Base-by-base conservation (phyloP, 2,329 filamentous ascomycete genomes). In the Talaromyces amestolkiae region DNA sequence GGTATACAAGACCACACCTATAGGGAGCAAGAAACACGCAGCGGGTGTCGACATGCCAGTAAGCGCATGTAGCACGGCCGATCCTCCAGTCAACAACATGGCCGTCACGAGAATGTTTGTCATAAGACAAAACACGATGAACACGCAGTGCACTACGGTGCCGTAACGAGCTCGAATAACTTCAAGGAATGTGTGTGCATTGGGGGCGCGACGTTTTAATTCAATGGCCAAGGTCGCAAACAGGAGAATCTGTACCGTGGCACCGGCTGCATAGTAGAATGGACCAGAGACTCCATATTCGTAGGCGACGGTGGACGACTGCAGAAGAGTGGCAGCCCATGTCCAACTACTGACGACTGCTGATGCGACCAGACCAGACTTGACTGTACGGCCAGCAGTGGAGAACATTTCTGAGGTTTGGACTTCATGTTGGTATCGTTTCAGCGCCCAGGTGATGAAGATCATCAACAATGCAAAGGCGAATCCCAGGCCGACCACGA, bases 261-360 rank as follows among this genome's bases (percentile, higher is more conserved):
- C 92, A n/a, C 86, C 87, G 0, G 85, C 84, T 45, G 91, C 91
- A 73, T 86, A 86, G 81, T 82, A 88, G 75, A 90, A 89, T 1
- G 87, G 86, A 1, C 87, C 88, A 1, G 85, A 87, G 56, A 89
- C 85, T 59, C 87, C 87, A 74, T 94, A 94, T 68, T 87, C 83
- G 77, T 96, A 96, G 68, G 91, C 91, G 19, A 96, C 90, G n/a
- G 88, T 86, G 0, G 91, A 89, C 1, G 87, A 91, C 73, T 95
- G 91, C 2, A 95, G 83, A 1, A 94, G 82, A 0, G 91, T 95
- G 24, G 91, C 92, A 0, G 92, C 92, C 92, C 92, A 96, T 0
- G 93, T 96, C 93, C 93, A 97, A 5, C 90, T 93, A 17, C 90
- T 93, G 3, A 96, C 92, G n/a, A 97, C 93, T 17, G 92, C 93